These are phyloP conservation scores for Gossypium mustelinum DNA, from an alignment of 345 rosid genomes.

Conservation along the genomic window DNA sequence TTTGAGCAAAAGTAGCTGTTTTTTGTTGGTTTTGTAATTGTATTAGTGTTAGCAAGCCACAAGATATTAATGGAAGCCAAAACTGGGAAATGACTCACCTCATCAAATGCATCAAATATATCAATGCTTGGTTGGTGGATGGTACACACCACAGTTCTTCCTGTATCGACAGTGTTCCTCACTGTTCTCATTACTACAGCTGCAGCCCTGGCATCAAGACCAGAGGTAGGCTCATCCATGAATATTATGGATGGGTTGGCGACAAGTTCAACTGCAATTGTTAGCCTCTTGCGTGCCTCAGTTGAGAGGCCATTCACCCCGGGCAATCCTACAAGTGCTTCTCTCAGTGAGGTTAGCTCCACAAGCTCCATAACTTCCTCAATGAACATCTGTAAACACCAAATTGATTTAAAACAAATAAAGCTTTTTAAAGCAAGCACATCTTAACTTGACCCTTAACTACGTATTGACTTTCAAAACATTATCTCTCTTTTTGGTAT, in stretches of 20 bases:
- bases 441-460: too few species aligned
- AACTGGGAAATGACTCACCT: slow-evolving; percentile 31
- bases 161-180: slow-evolving; percentile 65
- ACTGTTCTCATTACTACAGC: slow-evolving; percentile 75
- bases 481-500: too few species aligned
- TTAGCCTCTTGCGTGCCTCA: slow-evolving; percentile 61
- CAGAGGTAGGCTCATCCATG: slow-evolving; percentile 78
- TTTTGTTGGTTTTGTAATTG: not conserved
- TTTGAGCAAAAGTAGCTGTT: slow-evolving; percentile 45
- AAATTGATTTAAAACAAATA: slow-evolving; percentile 1
- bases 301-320: slow-evolving; percentile 56
- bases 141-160: slow-evolving; percentile 66
- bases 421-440: not conserved
- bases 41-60: slow-evolving; percentile 12
- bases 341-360: slow-evolving; percentile 45
- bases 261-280: slow-evolving; percentile 65
- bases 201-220: slow-evolving; percentile 70
- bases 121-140: slow-evolving; percentile 77
- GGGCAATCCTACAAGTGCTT: slow-evolving; percentile 59
- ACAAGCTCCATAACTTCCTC: slow-evolving; percentile 79
- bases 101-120: slow-evolving; percentile 69
- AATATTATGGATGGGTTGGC: slow-evolving; percentile 67
- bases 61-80: not conserved
- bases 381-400: slow-evolving; percentile 44
- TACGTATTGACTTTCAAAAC: too few species aligned